Evolutionary conservation across 1,139 yeast genomes (phyloP), one percentile per base, ranked within the genome.

Genomic region (Protomyces macrosporus): DNA sequence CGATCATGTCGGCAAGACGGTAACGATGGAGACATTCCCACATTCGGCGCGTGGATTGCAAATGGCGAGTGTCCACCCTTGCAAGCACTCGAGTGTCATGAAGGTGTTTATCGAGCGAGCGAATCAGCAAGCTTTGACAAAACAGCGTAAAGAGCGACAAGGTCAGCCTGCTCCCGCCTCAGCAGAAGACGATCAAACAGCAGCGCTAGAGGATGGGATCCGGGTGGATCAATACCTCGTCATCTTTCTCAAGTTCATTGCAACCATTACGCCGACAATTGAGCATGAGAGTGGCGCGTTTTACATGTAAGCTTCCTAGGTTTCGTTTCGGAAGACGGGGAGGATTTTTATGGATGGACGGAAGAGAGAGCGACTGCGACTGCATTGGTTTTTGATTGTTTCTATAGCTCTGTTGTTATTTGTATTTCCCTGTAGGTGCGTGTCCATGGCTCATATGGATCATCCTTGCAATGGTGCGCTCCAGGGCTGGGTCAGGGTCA

Each of bases 211-310:
- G 23, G 78, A 77, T 50, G 81, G 84, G 16, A 80, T 93, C 10
- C 80, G 97, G 55, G 97, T 87, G 0, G 98, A 93, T 74, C 97
- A 90, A 72, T 93, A 93, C 73, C 77, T 93, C 70, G 81, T 93
- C 50, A 87, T 91, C 10, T 93, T 93, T 73, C 80, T 93, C 71
- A 95, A 95, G 75, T 93, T 93, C 71, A 91, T 93, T 65, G 89
- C 98, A 12, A 89, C 97, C 76, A 98, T 95, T 12, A 91, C 96
- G 1, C 99, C 99, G 0, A 97, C 97, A 10, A 90, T 93, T 65
- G 97, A 91, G 75, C 95, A 91, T 75, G 98, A 93, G 23, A 36
- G 48, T n/a, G 57, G 57, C 14, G 42, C 55, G 16, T 53, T 53
- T n/a, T 53, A 53, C 23, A n/a, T 52, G 30, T 52, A 33, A 50